A percentile compares a stretch with the other conserved stretches of the same genome.
Conservation (phyloP, 768 basidiomycete genomes). For the Dioszegia crocea region DNA sequence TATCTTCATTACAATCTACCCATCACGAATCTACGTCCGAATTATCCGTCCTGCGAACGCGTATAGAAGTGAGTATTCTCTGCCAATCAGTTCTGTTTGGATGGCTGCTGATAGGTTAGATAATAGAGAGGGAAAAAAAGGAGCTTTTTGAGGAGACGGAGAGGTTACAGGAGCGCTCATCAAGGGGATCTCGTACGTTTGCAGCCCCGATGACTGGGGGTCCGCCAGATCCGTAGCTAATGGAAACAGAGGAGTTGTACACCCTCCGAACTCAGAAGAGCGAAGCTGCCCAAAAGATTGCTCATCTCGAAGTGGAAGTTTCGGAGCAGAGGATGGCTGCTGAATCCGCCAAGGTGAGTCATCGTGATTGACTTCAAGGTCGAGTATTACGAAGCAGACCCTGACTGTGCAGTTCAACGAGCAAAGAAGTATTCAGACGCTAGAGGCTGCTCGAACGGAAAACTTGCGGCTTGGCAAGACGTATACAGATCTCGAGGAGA, state of each 20-base stretch:
- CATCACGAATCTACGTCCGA: conserved; percentile 54
- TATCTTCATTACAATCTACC: conserved; percentile 27
- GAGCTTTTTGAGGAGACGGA: conserved; percentile 79
- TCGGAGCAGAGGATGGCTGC: conserved; percentile 53
- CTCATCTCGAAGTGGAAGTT: conserved; percentile 52
- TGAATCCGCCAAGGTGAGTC: conserved; percentile 66
- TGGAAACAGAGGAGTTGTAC: conserved; percentile 27
- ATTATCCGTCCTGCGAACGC: conserved; percentile 58
- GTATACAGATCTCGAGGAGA: conserved; percentile 68
- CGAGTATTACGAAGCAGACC: not conserved
- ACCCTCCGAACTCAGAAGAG: conserved; percentile 26
- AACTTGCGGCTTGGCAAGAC: conserved; percentile 67
- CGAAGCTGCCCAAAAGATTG: conserved; percentile 55
- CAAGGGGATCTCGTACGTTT: conserved; percentile 66
- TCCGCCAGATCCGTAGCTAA: not conserved
- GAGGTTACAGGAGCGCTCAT: conserved; percentile 69
- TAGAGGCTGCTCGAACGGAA: conserved; percentile 71
- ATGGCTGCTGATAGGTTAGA: no score
- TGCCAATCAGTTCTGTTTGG: no score
- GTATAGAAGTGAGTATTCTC: conserved; percentile 59
- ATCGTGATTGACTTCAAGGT: not conserved
- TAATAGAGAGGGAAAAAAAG: conserved; percentile 82
- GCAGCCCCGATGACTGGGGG: not conserved
- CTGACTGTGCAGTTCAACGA: conserved; percentile 66
- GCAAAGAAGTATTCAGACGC: conserved; percentile 75